Evolutionary conservation across 352 stramenopile genomes (phyloP), one percentile per base, ranked within the genome.

Genomic region (Pythium utonaiense): DNA sequence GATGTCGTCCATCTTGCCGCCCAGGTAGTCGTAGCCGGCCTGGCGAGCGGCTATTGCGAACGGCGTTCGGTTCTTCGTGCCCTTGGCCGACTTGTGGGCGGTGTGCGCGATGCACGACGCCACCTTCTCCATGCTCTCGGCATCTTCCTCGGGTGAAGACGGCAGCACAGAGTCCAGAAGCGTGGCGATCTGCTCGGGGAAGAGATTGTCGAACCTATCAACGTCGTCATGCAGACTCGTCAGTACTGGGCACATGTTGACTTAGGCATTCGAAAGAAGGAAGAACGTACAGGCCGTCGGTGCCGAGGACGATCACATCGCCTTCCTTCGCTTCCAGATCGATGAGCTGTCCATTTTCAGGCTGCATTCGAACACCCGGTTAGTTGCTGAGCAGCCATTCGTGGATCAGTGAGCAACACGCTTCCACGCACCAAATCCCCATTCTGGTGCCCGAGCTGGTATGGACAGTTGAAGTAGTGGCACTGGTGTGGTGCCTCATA

Each of bases 381-480:
- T 24, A 63, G 40, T 62, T 31, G 51, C 42, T 22, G 9, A 10
- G 5, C 5, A 33, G 28, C 28, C 5, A 10, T 33, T 33, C 28
- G 28, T 33, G 30, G n/a, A 53, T 25, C 22, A 54, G 21, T 38
- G n/a, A n/a, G 9, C 38, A 45, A 50, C 19, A 36, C 13, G 7
- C 60, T 62, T 3, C 53, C 16, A 62, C 79, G 19, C 42, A 93
- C 85, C 71, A 85, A 71, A 71, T 99, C 96, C 24, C 91, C 91
- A 44, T 90, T 97, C 38, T 91, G 75, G 57, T 77, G 78, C 9
- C 89, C 95, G 13, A 99, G 71, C 61, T 99, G 96, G 58, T 93
- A 98, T 0, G 96, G 96, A 64, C 96, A 99, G 70, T 99, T 98
- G 71, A 98, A 99, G 72, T 97, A 98, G 62, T 99, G 96, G 27